A percentile compares a stretch with the other conserved stretches of the same genome.
Conservation (phyloP, 2,329 filamentous ascomycete genomes). For the Sclerotinia glacialis region DNA sequence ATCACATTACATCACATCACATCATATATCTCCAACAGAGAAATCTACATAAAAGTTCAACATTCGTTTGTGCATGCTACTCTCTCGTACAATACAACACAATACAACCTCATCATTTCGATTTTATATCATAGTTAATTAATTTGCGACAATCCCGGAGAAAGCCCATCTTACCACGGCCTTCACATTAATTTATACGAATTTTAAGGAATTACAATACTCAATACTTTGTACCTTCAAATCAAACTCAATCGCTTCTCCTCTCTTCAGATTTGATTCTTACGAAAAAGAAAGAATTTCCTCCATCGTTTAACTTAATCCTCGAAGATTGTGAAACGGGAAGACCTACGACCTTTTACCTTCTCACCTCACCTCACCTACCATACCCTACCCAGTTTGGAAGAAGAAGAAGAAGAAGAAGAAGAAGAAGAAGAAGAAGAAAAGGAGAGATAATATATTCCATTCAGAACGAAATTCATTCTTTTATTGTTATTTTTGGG, state of each 20-base stretch:
- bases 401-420: no score
- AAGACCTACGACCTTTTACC: slow-evolving; percentile 8
- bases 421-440: no score
- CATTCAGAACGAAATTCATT: background rate
- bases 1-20: no score
- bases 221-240: background rate
- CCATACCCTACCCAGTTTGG: no score
- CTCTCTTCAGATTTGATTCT: background rate
- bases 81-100: background rate
- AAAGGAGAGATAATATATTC: no score
- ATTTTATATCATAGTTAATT: slow-evolving; percentile 5
- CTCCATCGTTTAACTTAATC: slow-evolving; percentile 14
- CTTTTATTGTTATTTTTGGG: background rate
- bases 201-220: background rate
- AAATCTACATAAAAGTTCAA: background rate
- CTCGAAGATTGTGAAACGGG: slow-evolving; percentile 19
- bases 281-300: background rate
- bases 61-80: slow-evolving; percentile 11
- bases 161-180: background rate
- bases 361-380: no score
- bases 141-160: slow-evolving; percentile 10
- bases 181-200: background rate
- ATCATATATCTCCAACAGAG: background rate
- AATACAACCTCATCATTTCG: background rate
- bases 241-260: background rate